Conservation (phyloP, 1,284 basidiomycete genomes). For the Apiotrichum siamense region DNA sequence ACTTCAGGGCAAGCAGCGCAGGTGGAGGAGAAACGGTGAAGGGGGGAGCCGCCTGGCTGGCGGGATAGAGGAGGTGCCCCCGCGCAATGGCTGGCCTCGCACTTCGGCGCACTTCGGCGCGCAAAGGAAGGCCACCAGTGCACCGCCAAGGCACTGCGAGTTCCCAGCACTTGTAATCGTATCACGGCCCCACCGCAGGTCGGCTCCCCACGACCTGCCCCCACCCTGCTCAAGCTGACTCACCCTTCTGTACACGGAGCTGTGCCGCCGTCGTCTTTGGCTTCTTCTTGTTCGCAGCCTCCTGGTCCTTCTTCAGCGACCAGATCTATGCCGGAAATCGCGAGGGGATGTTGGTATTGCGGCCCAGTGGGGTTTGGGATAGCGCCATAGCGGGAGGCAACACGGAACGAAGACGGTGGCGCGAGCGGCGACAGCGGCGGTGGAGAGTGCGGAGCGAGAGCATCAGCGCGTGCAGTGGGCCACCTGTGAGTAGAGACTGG, state of each 20-base stretch:
- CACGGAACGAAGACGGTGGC: background rate
- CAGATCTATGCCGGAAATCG: slow-evolving; percentile 62
- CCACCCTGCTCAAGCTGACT: slow-evolving; percentile 18
- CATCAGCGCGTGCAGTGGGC: background rate
- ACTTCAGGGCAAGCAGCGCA: too few species aligned
- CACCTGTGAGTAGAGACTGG: too few species aligned
- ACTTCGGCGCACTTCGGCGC: too few species aligned
- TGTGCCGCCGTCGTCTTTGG: slow-evolving; percentile 96
- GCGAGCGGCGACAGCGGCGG: background rate
- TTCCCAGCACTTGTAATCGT: too few species aligned
- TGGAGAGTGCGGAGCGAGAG: slow-evolving; percentile 1
- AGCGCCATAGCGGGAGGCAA: background rate
- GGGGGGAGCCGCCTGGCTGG: background rate
- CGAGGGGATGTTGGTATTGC: too few species aligned
- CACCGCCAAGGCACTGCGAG: too few species aligned
- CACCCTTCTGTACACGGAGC: slow-evolving; percentile 97
- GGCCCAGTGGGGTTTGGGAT: too few species aligned
- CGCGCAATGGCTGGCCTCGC: too few species aligned
- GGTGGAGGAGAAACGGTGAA: background rate
- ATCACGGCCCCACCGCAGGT: background rate
- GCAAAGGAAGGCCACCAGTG: too few species aligned
- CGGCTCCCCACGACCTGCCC: background rate
- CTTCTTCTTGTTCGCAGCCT: slow-evolving; percentile 87
- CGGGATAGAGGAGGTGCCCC: background rate
- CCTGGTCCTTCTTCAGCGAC: slow-evolving; percentile 92